Base-by-base conservation (phyloP, 352 stramenopile genomes). In the Sclerospora graminicola region DNA sequence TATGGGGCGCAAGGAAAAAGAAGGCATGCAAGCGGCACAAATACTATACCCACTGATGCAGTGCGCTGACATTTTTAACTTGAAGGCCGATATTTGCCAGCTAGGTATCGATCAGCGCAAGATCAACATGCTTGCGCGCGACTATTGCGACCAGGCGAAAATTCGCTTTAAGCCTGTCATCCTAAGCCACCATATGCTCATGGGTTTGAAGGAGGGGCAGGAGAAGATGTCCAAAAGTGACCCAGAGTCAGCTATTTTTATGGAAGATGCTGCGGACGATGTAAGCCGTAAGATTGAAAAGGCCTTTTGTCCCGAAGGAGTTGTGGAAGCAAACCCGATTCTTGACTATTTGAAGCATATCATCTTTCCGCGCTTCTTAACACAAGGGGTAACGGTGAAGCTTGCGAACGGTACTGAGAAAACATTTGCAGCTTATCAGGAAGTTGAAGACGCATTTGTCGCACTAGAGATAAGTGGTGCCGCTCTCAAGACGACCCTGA, bases 221-320 rank as follows among this genome's bases (percentile, higher is more conserved):
- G 94, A 98, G 59, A 99, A 99, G 70, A 99, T 99, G 96, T 97
- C 79, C 49, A 99, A 99, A 74, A 98, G 87, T 48, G 94, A 99
- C 79, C 95, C 95, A 4, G 95, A 98, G 75, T 96, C 80, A 37
- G 88, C 88, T 14, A 97, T 99, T 51, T 99, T 99, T 64, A 99
- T 99, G 96, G 96, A 99, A 58, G 95, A 98, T 66, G 81, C 82
- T 2, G 72, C 61, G 1, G 89, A 93, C 35, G 89, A 97, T 58
- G 91, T 97, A 23, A 93, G 96, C 59, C 87, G 82, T 53, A 99
- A 99, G 78, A 95, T 99, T 49, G 97, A 97, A 57, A 98, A 98
- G 57, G 95, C 95, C 5, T 99, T 97, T 55, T 99, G 96, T 46
- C 95, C 89, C 0, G 81, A 86, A 15, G 80, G 77, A 14, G 56